Evolutionary conservation across 1,284 basidiomycete species (phyloP), one percentile per base, ranked within the genome.

Genomic region (Limonomyces culmigenus): DNA sequence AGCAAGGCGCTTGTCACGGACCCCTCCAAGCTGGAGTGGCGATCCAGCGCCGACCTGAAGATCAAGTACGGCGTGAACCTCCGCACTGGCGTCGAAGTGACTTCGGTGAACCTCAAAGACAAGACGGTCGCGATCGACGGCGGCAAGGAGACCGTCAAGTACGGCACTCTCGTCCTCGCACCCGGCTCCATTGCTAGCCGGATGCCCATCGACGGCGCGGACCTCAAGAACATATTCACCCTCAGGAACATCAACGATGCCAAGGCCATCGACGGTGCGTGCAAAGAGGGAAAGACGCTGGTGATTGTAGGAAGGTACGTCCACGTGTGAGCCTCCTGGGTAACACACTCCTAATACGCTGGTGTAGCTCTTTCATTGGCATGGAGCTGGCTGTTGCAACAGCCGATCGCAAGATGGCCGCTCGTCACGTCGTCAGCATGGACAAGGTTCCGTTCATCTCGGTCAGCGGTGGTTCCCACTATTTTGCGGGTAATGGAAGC

Each of bases 291-390:
- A n/a, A n/a, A n/a, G n/a, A n/a, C n/a, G n/a, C n/a, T n/a, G n/a
- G n/a, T n/a, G n/a, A n/a, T n/a, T n/a, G n/a, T n/a, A n/a, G n/a
- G n/a, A n/a, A n/a, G n/a, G n/a, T n/a, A n/a, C n/a, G n/a, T n/a
- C n/a, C n/a, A n/a, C n/a, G n/a, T n/a, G n/a, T n/a, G n/a, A n/a
- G n/a, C n/a, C n/a, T n/a, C n/a, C n/a, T n/a, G n/a, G n/a, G n/a
- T n/a, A n/a, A n/a, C n/a, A n/a, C n/a, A n/a, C n/a, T n/a, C n/a
- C n/a, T n/a, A n/a, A n/a, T n/a, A n/a, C n/a, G n/a, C n/a, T n/a
- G n/a, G 43, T 91, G 91, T 2, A 83, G 78, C 21, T 86, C 81
- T 14, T 96, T 95, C 59, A 97, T 97, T 49, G 79, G 84, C 37
- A 87, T 96, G 81, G 91, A 97, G 54, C 63, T 88, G 8, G 86